Evolutionary conservation across 2,329 filamentous ascomycete species (phyloP).

Genomic region (Cladosporium oxysporum): DNA sequence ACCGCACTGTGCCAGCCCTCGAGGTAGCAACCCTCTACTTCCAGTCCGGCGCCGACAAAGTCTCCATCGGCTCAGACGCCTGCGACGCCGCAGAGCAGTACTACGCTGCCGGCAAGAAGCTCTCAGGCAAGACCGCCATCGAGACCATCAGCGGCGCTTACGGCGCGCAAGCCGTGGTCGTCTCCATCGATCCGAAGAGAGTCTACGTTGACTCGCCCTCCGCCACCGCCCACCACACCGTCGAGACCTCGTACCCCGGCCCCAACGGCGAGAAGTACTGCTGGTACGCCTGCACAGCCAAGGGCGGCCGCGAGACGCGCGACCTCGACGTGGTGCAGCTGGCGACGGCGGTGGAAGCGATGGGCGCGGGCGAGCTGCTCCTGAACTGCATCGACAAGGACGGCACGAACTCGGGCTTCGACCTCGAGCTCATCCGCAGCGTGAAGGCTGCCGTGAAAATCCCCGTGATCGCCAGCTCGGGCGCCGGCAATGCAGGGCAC

Average conservation of each 20-base stretch:
- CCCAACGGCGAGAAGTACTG: conserved; percentile 77
- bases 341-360: conserved; percentile 84
- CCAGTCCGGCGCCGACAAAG: conserved; percentile 94
- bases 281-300: conserved; percentile 98
- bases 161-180: conserved; percentile 94
- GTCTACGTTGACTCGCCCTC: conserved; percentile 74
- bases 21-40: conserved; percentile 98
- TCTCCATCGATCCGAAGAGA: conserved; percentile 90
- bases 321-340: conserved; percentile 92
- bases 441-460: conserved; percentile 88
- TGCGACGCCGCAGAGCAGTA: conserved; percentile 92
- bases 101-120: conserved; percentile 66
- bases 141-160: conserved; percentile 93
- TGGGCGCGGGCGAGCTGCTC: conserved; percentile 92
- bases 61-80: conserved; percentile 93
- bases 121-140: conserved; percentile 84
- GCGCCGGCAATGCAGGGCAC: conserved; percentile 82
- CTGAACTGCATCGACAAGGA: conserved; percentile 98
- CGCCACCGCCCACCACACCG: conserved; percentile 72
- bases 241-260: conserved; percentile 70
- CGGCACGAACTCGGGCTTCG: conserved; percentile 91
- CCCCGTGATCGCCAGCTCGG: conserved; percentile 92
- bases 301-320: conserved; percentile 89
- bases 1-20: conserved; percentile 80
- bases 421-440: conserved; percentile 84